These are phyloP conservation scores for Trametes pubescens DNA, from an alignment of 1,284 basidiomycete genomes.

Conservation along the genomic window DNA sequence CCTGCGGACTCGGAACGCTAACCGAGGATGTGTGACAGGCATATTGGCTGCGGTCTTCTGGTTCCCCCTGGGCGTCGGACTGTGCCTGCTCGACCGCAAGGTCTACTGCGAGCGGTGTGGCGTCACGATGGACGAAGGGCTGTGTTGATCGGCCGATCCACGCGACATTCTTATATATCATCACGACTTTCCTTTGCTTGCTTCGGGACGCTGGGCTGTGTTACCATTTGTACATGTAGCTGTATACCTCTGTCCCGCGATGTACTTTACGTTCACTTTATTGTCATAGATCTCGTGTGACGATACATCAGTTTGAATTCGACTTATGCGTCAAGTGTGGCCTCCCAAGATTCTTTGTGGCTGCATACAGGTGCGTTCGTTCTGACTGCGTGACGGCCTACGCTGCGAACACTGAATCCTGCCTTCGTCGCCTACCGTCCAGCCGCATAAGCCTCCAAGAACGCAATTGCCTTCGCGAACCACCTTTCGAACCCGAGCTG, in stretches of 20 bases:
- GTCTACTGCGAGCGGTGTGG: slow-evolving; percentile 72
- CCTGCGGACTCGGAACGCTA: slow-evolving; percentile 1
- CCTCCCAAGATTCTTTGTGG: too few relatives aligned
- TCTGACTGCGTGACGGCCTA: too few relatives aligned
- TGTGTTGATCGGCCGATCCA: slow-evolving; percentile 38
- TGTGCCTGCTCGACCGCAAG: slow-evolving; percentile 75
- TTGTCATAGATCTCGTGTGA: background rate
- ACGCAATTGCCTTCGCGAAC: too few relatives aligned
- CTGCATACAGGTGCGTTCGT: too few relatives aligned
- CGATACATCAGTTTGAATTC: too few relatives aligned
- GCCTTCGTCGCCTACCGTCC: too few relatives aligned
- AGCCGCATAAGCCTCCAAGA: background rate
- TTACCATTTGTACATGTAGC: background rate
- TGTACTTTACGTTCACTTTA: background rate
- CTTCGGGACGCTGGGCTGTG: too few relatives aligned
- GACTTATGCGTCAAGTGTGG: too few relatives aligned
- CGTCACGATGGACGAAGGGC: slow-evolving; percentile 42
- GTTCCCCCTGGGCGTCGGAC: slow-evolving; percentile 81
- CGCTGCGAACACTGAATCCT: too few relatives aligned
- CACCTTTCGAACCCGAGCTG: too few relatives aligned
- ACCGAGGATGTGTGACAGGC: slow-evolving; percentile 50
- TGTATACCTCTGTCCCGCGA: background rate
- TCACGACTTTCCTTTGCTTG: background rate
- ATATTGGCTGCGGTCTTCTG: slow-evolving; percentile 80
- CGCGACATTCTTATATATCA: background rate